Conservation (phyloP, 139 green algal species). For the Microglena sp. region DNA sequence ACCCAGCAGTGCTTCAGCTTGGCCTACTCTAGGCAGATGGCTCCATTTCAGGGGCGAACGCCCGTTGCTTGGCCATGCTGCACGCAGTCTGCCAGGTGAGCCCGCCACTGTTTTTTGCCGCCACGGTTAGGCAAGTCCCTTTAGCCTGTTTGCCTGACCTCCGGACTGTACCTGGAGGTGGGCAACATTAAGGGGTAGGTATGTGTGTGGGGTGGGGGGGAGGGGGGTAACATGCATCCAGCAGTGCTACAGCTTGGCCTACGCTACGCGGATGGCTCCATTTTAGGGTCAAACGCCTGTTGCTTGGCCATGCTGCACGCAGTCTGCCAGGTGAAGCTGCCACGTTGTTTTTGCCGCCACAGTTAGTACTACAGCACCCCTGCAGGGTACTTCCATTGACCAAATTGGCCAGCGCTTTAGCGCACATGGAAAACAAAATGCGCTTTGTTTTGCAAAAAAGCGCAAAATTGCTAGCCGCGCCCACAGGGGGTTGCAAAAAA, state of each 20-base stretch:
- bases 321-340: slow-evolving; percentile 53
- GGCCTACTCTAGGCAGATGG: slow-evolving; percentile 72
- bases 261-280: slow-evolving; percentile 44
- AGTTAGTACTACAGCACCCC: too few relatives aligned
- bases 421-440: too few relatives aligned
- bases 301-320: slow-evolving; percentile 80
- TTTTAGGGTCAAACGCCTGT: slow-evolving; percentile 70
- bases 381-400: too few relatives aligned
- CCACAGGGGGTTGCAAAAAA: too few relatives aligned
- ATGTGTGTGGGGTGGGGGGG: not conserved
- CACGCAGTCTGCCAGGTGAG: slow-evolving; percentile 54
- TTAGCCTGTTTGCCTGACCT: not conserved
- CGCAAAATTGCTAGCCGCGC: too few relatives aligned
- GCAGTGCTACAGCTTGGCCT: not conserved
- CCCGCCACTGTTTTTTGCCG: not conserved
- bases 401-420: too few relatives aligned
- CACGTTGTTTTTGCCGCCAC: not conserved
- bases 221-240: not conserved
- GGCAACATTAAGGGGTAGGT: not conserved
- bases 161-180: not conserved
- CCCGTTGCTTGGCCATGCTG: slow-evolving; percentile 82
- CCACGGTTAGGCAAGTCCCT: not conserved
- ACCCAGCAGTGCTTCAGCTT: slow-evolving; percentile 67
- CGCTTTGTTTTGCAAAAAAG: too few relatives aligned
- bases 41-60: slow-evolving; percentile 64